A percentile compares a stretch with the other conserved stretches of the same genome.
phyloP scores from a whole-genome alignment of 805 yeast genomes.

The Yamadazyma sp. region DNA sequence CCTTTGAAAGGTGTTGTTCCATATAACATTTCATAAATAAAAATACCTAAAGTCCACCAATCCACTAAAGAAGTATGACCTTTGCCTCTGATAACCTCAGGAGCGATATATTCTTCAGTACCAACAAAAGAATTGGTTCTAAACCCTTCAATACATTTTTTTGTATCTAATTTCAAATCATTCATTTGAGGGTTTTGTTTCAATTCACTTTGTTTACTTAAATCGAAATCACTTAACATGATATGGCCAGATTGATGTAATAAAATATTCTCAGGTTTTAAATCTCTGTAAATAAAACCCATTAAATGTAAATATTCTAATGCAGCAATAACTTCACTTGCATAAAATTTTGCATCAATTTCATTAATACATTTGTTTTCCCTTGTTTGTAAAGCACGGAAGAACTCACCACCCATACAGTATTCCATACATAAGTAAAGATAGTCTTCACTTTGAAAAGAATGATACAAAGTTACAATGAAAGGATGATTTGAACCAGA shows the following conservation, averaged over 20 bases:
- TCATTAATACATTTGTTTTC: slow-evolving; percentile 82
- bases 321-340: slow-evolving; percentile 96
- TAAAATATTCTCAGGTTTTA: slow-evolving; percentile 93
- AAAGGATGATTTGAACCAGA: slow-evolving; percentile 97
- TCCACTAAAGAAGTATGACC: slow-evolving; percentile 98
- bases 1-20: slow-evolving; percentile 98
- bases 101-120: slow-evolving; percentile 98
- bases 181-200: slow-evolving; percentile 71
- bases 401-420: slow-evolving; percentile 99
- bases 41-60: slow-evolving; percentile 98
- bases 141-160: slow-evolving; percentile 92
- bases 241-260: slow-evolving; percentile 97
- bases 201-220: slow-evolving; percentile 82
- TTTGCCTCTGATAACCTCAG: slow-evolving; percentile 94
- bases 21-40: slow-evolving; percentile 89
- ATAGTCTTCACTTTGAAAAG: slow-evolving; percentile 91
- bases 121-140: slow-evolving; percentile 98
- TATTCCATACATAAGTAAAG: slow-evolving; percentile 96
- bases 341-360: slow-evolving; percentile 87
- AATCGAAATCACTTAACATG: slow-evolving; percentile 94
- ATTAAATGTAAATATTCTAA: slow-evolving; percentile 90
- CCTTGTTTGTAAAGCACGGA: slow-evolving; percentile 91
- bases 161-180: slow-evolving; percentile 78
- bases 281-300: slow-evolving; percentile 96
- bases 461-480: slow-evolving; percentile 92